Evolutionary conservation across 1,284 basidiomycete species (phyloP).

Genomic region (Naganishia sp.): DNA sequence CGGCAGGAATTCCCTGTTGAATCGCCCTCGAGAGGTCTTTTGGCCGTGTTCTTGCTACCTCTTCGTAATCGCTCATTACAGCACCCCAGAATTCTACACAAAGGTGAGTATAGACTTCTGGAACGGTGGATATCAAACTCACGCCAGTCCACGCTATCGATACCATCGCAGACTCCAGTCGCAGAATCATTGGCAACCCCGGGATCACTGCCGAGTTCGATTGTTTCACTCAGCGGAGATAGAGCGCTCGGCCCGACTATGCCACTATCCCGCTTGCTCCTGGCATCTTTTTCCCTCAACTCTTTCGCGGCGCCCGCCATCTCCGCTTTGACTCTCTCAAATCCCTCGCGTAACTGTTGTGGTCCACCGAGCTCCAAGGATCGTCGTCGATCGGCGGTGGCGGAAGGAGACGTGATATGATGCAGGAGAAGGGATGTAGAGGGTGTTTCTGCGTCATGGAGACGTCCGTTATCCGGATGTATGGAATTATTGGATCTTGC

Average conservation of each 20-base stretch:
- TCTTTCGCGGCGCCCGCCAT: constrained; percentile 53
- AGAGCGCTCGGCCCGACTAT: not conserved
- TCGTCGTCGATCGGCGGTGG: constrained; percentile 44
- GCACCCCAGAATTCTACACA: constrained; percentile 84
- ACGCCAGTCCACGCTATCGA: constrained; percentile 65
- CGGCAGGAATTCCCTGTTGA: constrained; percentile 82
- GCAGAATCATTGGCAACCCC: constrained; percentile 2
- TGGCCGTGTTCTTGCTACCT: constrained; percentile 73
- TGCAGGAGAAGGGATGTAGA: constrained; percentile 36
- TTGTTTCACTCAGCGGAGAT: too few species aligned
- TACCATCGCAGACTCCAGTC: constrained; percentile 18
- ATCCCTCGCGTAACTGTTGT: constrained; percentile 44
- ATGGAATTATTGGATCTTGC: not conserved
- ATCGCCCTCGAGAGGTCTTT: constrained; percentile 85
- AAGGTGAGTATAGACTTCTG: constrained; percentile 86
- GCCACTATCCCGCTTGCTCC: constrained; percentile 49
- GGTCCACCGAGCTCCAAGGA: constrained; percentile 43
- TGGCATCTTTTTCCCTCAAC: constrained; percentile 63
- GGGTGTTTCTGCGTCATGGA: constrained; percentile 28
- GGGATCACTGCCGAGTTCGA: not conserved
- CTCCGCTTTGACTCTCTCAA: constrained; percentile 48
- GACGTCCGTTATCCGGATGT: not conserved
- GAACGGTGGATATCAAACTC: constrained; percentile 68
- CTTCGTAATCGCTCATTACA: constrained; percentile 88
- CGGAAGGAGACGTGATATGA: constrained; percentile 40